Base-by-base conservation (phyloP, 2,329 filamentous ascomycete genomes). In the Beauveria medogensis region DNA sequence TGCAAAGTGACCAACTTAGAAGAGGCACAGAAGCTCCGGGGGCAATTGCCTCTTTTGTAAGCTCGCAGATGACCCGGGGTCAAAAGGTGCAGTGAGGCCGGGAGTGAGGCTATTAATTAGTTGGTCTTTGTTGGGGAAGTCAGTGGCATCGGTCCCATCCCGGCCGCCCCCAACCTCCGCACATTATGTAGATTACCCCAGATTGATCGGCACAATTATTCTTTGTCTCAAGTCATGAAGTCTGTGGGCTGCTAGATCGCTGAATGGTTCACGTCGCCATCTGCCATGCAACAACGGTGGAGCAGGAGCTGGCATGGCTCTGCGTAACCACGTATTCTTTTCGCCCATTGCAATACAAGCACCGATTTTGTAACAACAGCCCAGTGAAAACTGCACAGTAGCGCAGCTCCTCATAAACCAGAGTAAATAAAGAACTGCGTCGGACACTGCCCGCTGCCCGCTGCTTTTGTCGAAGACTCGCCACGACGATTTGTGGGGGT, bases 61-160 rank as follows among this genome's bases (percentile, higher is more conserved):
- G 37, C 26, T 37, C 44, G 3, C 30, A 16, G 9, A 41, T 5
- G 20, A 30, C 26, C 40, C 22, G 26, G 40, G 20, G 7, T 9
- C 18, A 16, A 14, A 53, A 52, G 46, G 22, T 59, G 56, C 48
- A 48, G 56, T 59, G 56, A 59, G 56, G 40, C 46, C 40, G n/a
- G 56, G 37, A 43, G 40, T 46, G 48, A 59, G 28, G 26, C 56
- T 53, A 34, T 34, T 34, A 12, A 34, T 34, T 34, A 59, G 56
- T 46, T 16, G 50, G 18, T 34, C 26, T 59, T 53, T 59, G 56
- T 59, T 59, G 56, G 48, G 56, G 26, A 59, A 37, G 26, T 10
- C 20, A n/a, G 28, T 53, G 18, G 24, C 40, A 53, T 59, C 22
- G 56, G 46, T 26, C 46, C 55, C 34, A 26, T 34, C 48, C 18